phyloP scores from a whole-genome alignment of 2,329 filamentous ascomycete species.

The Fusarium sp. region DNA sequence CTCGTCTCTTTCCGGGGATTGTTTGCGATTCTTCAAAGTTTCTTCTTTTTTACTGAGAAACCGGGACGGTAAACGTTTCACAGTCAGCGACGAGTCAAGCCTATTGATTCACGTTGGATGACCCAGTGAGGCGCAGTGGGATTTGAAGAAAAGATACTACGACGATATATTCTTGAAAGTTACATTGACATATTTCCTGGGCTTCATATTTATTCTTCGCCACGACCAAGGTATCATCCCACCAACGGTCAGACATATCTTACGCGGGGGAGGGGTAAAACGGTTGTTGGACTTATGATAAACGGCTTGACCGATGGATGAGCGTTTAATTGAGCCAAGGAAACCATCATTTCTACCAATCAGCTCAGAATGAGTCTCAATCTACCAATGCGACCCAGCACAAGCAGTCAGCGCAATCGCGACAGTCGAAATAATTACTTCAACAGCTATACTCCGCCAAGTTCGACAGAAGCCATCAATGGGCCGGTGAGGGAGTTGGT shows the following conservation, averaged over 20 bases:
- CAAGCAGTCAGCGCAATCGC: constrained; percentile 64
- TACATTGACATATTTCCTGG: background rate
- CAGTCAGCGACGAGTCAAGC: constrained; percentile 5
- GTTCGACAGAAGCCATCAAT: constrained; percentile 72
- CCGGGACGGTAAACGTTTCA: constrained; percentile 35
- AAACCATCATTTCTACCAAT: background rate
- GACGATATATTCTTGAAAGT: constrained; percentile 1
- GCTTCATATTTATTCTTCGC: background rate
- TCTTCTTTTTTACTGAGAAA: constrained; percentile 10
- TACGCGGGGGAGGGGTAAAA: constrained; percentile 45
- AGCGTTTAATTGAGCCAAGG: constrained; percentile 17
- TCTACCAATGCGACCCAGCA: constrained; percentile 61
- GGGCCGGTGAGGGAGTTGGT: constrained; percentile 69
- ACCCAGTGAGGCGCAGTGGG: constrained; percentile 31
- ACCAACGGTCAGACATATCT: constrained; percentile 25
- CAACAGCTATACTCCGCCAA: constrained; percentile 65
- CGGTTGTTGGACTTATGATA: constrained; percentile 32
- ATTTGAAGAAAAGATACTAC: constrained; percentile 4
- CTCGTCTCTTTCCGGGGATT: background rate
- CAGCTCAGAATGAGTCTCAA: constrained; percentile 61
- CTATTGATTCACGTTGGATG: constrained; percentile 14
- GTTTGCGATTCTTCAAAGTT: background rate
- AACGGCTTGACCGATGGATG: constrained; percentile 22
- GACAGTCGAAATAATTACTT: constrained; percentile 67
- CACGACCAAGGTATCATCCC: constrained; percentile 6